These are phyloP conservation scores for Tuber borchii DNA, from an alignment of 495 filamentous ascomycete species.

Conservation along the genomic window DNA sequence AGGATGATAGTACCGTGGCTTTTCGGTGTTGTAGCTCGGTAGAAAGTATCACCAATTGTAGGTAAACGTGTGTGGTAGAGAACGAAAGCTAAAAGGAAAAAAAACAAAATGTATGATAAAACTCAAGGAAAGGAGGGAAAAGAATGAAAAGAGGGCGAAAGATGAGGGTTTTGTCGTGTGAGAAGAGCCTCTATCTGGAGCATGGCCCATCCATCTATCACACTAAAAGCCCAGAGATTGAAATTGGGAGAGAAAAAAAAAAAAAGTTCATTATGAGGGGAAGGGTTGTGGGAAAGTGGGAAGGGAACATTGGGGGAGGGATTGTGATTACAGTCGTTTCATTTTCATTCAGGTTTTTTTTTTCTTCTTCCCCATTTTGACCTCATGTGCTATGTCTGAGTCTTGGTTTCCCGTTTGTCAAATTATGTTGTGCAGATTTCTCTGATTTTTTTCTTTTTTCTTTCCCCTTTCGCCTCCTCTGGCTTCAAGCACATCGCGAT, in stretches of 20 bases:
- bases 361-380: background rate
- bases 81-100: background rate
- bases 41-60: background rate
- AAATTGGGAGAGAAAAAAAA: background rate
- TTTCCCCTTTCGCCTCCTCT: background rate
- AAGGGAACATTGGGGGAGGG: background rate
- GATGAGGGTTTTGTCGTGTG: conserved; percentile 1
- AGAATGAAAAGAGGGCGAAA: background rate
- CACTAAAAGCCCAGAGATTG: background rate
- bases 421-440: background rate
- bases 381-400: background rate
- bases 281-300: background rate
- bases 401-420: background rate
- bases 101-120: background rate
- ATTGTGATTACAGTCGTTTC: conserved; percentile 3
- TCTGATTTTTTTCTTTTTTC: background rate
- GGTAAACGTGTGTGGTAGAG: background rate
- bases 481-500: background rate
- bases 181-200: background rate
- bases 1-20: background rate
- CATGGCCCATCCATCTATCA: background rate
- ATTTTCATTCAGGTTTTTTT: background rate
- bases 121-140: background rate
- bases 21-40: background rate
- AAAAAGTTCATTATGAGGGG: background rate